phyloP scores from a whole-genome alignment of 208 protist species.

The Herpetomonas samuelpessoai region DNA sequence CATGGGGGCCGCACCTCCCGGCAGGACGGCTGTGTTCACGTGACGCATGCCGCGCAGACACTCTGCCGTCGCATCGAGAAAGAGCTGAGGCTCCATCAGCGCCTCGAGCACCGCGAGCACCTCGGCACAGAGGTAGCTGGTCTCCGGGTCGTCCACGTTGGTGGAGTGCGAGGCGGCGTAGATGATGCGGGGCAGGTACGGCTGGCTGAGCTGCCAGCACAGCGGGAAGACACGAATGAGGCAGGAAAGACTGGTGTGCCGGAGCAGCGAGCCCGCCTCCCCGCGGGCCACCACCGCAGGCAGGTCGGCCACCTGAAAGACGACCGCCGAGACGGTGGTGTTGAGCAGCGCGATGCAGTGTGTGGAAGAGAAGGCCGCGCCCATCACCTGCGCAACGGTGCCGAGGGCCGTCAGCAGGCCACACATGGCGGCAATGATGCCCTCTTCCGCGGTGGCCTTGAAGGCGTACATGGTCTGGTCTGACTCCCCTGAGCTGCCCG shows the following conservation, averaged over 20 bases:
- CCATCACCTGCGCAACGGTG: constrained; percentile 70
- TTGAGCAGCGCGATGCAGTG: constrained; percentile 53
- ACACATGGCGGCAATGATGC: constrained; percentile 20
- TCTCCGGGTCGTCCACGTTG: constrained; percentile 73
- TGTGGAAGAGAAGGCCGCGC: constrained; percentile 44
- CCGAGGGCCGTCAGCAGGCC: constrained; percentile 47
- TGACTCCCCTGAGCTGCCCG: neutral
- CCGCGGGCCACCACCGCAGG: constrained; percentile 37
- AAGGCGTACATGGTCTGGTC: neutral
- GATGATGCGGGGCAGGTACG: constrained; percentile 66
- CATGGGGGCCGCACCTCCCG: constrained; percentile 25
- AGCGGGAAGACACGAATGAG: constrained; percentile 67
- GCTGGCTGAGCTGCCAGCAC: constrained; percentile 85
- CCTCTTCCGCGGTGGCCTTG: constrained; percentile 14
- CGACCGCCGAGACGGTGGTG: constrained; percentile 37
- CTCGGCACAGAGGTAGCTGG: constrained; percentile 68
- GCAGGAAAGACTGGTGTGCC: constrained; percentile 53
- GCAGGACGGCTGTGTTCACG: constrained; percentile 31
- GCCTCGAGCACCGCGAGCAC: constrained; percentile 81
- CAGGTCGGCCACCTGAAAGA: constrained; percentile 56
- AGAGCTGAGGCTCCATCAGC: constrained; percentile 80
- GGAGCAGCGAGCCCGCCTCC: constrained; percentile 58
- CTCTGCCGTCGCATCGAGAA: constrained; percentile 62
- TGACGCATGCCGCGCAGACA: constrained; percentile 64
- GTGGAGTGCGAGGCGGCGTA: constrained; percentile 52